These are phyloP conservation scores for Apiospora malaysiana DNA, from an alignment of 2,329 filamentous ascomycete genomes.

Conservation along the genomic window DNA sequence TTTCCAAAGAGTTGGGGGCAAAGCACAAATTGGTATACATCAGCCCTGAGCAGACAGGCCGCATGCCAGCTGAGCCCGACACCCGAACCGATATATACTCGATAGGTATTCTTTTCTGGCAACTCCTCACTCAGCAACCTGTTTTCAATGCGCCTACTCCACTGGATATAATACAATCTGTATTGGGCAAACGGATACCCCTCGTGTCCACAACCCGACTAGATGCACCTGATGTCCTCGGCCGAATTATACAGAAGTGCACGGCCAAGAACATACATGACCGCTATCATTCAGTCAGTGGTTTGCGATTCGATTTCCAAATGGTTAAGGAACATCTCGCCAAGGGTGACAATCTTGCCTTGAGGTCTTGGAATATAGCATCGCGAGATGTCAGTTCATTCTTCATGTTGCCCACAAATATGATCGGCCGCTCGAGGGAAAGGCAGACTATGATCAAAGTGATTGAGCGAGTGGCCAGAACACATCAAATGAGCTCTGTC, in stretches of 20 bases:
- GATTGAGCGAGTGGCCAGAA: slow-evolving; percentile 77
- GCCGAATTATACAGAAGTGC: slow-evolving; percentile 87
- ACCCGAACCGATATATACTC: slow-evolving; percentile 93
- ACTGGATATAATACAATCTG: slow-evolving; percentile 89
- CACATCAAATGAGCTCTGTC: slow-evolving; percentile 58
- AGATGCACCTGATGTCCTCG: slow-evolving; percentile 84
- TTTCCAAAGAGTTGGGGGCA: slow-evolving; percentile 84
- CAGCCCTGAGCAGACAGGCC: slow-evolving; percentile 91
- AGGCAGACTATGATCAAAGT: slow-evolving; percentile 72
- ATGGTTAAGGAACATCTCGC: slow-evolving; percentile 76
- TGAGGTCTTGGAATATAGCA: slow-evolving; percentile 78
- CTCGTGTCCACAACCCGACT: slow-evolving; percentile 77
- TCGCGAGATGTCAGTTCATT: slow-evolving; percentile 91
- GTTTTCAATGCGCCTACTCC: slow-evolving; percentile 82
- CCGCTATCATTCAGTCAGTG: slow-evolving; percentile 87
- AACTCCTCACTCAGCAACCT: slow-evolving; percentile 77
- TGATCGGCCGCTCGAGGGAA: slow-evolving; percentile 81
- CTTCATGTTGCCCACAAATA: slow-evolving; percentile 67
- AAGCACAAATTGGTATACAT: slow-evolving; percentile 92
- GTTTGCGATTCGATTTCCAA: slow-evolving; percentile 80
- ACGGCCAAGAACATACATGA: slow-evolving; percentile 87
- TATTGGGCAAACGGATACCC: slow-evolving; percentile 79
- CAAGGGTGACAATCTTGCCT: slow-evolving; percentile 73
- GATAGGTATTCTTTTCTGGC: slow-evolving; percentile 88
- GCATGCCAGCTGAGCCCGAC: slow-evolving; percentile 91